Base-by-base conservation (phyloP, 805 yeast species). In the Candida ascalaphidarum region DNA sequence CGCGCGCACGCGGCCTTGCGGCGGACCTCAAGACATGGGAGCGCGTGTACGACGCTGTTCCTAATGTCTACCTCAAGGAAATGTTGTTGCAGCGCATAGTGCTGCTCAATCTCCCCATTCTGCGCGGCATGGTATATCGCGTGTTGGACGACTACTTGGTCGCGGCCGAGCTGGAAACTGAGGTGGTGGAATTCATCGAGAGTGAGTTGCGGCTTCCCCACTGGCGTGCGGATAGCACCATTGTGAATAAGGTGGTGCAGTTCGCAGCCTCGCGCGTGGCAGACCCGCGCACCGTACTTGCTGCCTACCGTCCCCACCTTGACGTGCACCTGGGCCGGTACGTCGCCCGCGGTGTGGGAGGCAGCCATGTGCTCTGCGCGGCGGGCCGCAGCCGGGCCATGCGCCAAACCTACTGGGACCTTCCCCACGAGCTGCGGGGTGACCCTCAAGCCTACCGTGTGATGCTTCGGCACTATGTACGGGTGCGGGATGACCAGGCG, bases 31-130 rank as follows among this genome's bases (percentile, higher is more conserved):
- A 49, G 3, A 62, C 67, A 3, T 59, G 55, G 50, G 48, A 46
- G 29, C 34, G 64, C 25, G 41, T 62, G 11, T 62, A 61, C 37
- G 60, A 55, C 30, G 49, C 58, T 34, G 53, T 59, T 17, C 44
- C 42, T 33, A 62, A 60, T 35, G 46, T 60, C 6, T 60, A 55
- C 24, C 36, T 62, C n/a, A 55, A 57, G 26, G 68, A 62, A 31
- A 33, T 40, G 18, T 55, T 56, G 22, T 41, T 62, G 22, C 52
- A 54, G 33, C 45, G 44, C 26, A 45, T 62, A 20, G 50, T 50
- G 27, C 35, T 42, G 22, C 37, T 54, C 10, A 46, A 50, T 17
- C 37, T 62, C 14, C 66, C 67, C 6, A 41, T 62, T 5, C 53
- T 50, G 46, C 39, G 41, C 23, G 47, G 49, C 21, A 36, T 61